Evolutionary conservation across 2,329 filamentous ascomycete species (phyloP).

Genomic region (Fusarium pseudocircinatum): DNA sequence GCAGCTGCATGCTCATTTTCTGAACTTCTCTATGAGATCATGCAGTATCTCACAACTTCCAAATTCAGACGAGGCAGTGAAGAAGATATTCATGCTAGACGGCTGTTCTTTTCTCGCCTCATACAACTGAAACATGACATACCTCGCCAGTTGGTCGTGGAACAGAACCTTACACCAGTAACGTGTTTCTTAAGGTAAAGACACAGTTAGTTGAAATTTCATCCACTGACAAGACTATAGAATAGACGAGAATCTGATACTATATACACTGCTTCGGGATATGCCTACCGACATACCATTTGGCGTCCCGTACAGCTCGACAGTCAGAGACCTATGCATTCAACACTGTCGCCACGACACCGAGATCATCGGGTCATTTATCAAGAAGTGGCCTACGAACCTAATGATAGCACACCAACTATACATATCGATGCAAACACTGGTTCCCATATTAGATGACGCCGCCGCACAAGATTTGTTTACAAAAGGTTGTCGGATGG

Average conservation of each 20-base stretch:
- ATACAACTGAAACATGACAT: not conserved
- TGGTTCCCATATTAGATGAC: not conserved
- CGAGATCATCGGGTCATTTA: not conserved
- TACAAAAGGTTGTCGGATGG: not conserved
- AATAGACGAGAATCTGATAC: not conserved
- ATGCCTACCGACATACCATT: not conserved
- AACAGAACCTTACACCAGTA: not conserved
- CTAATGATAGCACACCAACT: not conserved
- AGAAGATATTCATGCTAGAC: not conserved
- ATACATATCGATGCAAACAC: not conserved
- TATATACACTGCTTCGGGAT: not conserved
- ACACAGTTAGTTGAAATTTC: fast-evolving
- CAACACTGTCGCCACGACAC: not conserved
- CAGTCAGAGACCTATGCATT: not conserved
- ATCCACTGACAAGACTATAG: not conserved
- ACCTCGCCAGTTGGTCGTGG: not conserved
- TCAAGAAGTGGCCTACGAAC: not conserved
- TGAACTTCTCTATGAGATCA: not conserved
- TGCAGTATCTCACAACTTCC: not conserved
- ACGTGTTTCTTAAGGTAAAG: not conserved
- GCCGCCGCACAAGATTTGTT: not conserved
- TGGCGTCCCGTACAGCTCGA: not conserved
- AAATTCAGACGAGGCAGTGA: not conserved
- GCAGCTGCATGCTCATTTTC: not conserved
- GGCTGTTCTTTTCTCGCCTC: not conserved